Conservation (phyloP, 208 protist genomes). For the Leishmania mexicana region DNA sequence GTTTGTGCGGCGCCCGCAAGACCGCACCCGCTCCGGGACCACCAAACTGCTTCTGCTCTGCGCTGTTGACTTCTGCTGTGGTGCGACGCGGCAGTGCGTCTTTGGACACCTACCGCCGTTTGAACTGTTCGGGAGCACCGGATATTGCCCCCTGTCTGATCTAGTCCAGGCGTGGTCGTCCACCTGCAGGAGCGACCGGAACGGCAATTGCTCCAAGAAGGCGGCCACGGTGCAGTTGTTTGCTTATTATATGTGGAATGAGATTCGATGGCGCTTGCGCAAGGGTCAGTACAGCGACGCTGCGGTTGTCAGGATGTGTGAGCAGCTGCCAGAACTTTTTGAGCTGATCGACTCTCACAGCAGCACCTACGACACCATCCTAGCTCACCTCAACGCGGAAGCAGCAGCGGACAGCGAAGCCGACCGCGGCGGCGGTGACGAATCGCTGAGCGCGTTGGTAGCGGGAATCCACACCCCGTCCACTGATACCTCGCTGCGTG, state of each 20-base stretch:
- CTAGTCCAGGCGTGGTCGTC: conserved; percentile 53
- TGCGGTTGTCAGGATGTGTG: conserved; percentile 11
- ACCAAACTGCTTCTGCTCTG: conserved; percentile 33
- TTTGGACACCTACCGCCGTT: conserved; percentile 51
- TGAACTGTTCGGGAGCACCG: conserved; percentile 56
- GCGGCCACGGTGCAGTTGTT: conserved; percentile 12
- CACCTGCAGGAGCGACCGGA: conserved; percentile 9
- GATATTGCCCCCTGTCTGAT: conserved; percentile 60
- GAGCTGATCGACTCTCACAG: conserved; percentile 15
- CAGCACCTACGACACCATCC: conserved; percentile 22
- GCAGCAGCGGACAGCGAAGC: conserved; percentile 1
- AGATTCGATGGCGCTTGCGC: conserved; percentile 30
- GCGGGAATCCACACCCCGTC: neutral
- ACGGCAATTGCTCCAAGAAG: neutral
- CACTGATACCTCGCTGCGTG: neutral
- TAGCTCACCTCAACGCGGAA: conserved; percentile 12
- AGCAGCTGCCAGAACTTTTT: conserved; percentile 27
- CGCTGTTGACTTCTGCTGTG: conserved; percentile 22
- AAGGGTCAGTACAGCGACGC: conserved; percentile 26
- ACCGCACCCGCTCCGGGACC: conserved; percentile 24
- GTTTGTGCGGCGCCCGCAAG: conserved; percentile 25
- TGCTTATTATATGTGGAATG: conserved; percentile 32
- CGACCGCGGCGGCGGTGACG: neutral
- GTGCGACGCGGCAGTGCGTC: conserved; percentile 19
- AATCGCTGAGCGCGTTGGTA: neutral